phyloP scores from a whole-genome alignment of 306 rosid genomes.

The Vachellia pachyceras region DNA sequence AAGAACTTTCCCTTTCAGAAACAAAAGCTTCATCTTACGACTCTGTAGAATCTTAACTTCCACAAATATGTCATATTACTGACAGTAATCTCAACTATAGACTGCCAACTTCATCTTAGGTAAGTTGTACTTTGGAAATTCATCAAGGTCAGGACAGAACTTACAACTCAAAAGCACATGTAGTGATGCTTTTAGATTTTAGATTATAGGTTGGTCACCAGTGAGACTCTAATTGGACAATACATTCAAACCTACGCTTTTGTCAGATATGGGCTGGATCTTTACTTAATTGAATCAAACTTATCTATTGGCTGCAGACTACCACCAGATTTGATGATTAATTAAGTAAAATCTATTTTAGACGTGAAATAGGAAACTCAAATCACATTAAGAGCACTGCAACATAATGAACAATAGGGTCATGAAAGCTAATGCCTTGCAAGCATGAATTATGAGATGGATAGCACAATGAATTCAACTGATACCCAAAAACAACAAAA shows the following conservation, averaged over 20 bases:
- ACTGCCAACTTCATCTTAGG: no score
- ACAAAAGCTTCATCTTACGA: not conserved
- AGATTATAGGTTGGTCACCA: not conserved
- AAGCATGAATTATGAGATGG: slow-evolving; percentile 20
- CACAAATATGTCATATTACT: not conserved
- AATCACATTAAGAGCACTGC: slow-evolving; percentile 23
- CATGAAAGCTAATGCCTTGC: not conserved
- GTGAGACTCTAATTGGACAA: not conserved
- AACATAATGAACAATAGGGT: slow-evolving; percentile 1
- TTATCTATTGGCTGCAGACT: not conserved
- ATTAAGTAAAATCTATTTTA: slow-evolving; percentile 18
- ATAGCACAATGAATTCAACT: slow-evolving; percentile 9
- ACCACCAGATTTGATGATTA: not conserved
- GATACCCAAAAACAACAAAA: slow-evolving; percentile 8
- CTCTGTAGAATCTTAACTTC: no score
- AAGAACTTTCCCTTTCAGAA: not conserved
- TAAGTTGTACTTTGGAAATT: not conserved
- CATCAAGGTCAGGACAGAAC: not conserved
- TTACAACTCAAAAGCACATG: not conserved
- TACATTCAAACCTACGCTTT: not conserved
- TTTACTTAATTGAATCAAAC: not conserved
- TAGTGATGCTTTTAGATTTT: not conserved
- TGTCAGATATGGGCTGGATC: not conserved
- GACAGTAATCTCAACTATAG: not conserved
- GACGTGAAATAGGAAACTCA: slow-evolving; percentile 8